A percentile compares a stretch with the other conserved stretches of the same genome.
Conservation (phyloP, 495 filamentous ascomycete species). For the Articulospora tetracladia region DNA sequence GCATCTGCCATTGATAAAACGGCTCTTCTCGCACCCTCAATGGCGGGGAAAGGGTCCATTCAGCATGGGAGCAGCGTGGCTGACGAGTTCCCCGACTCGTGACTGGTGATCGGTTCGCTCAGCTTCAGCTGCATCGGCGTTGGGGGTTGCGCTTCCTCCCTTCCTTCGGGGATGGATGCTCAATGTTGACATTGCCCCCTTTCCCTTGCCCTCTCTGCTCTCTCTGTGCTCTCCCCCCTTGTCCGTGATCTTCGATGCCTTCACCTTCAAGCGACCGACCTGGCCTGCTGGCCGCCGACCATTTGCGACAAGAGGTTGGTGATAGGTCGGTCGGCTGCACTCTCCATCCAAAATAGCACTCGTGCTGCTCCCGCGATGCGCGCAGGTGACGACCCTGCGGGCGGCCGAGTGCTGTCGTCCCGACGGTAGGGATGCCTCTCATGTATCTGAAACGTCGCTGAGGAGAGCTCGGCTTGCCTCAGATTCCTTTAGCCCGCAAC, state of each 20-base stretch:
- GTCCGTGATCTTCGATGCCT: no score
- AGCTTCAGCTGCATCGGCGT: not conserved
- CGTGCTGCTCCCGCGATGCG: constrained; percentile 5
- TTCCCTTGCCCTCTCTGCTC: no score
- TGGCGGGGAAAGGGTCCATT: not conserved
- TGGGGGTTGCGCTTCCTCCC: not conserved
- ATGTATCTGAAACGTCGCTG: constrained; percentile 20
- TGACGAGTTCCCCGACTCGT: not conserved
- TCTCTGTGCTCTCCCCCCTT: no score
- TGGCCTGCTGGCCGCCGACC: not conserved
- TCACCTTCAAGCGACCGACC: no score
- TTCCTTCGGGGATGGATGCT: not conserved
- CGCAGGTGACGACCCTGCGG: not conserved
- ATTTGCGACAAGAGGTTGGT: not conserved
- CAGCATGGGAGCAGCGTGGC: not conserved
- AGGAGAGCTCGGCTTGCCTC: constrained; percentile 25
- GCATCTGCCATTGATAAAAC: not conserved
- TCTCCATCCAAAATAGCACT: constrained; percentile 16
- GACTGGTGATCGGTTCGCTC: not conserved
- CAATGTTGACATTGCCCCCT: not conserved
- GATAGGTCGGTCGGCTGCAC: constrained; percentile 13
- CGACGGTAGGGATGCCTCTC: not conserved
- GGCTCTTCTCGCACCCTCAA: no score
- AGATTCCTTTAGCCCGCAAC: constrained; percentile 3
- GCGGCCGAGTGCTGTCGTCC: not conserved